A percentile compares a stretch with the other conserved stretches of the same genome.
These are phyloP conservation scores for Xylariaceae sp. DNA, from an alignment of 2,329 filamentous ascomycete genomes.

Conservation along the genomic window DNA sequence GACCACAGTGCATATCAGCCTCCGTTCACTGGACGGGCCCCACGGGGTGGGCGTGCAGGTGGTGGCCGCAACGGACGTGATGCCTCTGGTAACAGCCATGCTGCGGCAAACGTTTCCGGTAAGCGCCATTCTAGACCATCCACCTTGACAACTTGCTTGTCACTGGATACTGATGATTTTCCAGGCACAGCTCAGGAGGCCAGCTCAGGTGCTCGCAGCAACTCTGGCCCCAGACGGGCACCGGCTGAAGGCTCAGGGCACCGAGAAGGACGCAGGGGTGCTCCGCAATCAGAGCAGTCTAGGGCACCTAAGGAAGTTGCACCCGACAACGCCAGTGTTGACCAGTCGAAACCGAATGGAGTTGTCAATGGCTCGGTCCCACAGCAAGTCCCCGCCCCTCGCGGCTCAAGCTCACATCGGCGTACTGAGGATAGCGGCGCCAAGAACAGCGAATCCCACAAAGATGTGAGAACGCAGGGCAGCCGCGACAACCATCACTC, in stretches of 20 bases:
- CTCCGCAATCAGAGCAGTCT: conserved; percentile 36
- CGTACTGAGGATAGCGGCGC: conserved; percentile 17
- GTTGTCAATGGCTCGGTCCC: conserved; percentile 13
- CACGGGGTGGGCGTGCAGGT: conserved; percentile 42
- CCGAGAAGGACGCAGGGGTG: conserved; percentile 46
- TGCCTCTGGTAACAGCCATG: conserved; percentile 18
- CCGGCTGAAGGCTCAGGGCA: conserved; percentile 38
- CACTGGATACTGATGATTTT: conserved; percentile 12
- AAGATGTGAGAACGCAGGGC: conserved; percentile 16
- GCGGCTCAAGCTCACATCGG: conserved; percentile 12
- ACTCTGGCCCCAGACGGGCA: conserved; percentile 41
- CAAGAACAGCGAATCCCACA: conserved; percentile 19
- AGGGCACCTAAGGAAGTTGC: conserved; percentile 37
- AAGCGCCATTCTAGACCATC: conserved; percentile 2
- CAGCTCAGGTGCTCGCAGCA: conserved; percentile 27
- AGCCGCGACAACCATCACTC: conserved; percentile 20
- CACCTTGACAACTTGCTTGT: not conserved
- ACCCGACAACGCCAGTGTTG: conserved; percentile 16
- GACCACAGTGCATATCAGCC: conserved; percentile 86
- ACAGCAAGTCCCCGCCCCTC: conserved; percentile 10
- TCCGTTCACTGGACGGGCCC: conserved; percentile 58
- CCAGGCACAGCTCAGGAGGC: conserved; percentile 24
- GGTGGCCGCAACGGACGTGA: conserved; percentile 30
- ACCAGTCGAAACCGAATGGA: conserved; percentile 19
- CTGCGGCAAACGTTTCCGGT: conserved; percentile 19